A percentile compares a stretch with the other conserved stretches of the same genome.
These are phyloP conservation scores for Rosa chinensis DNA, from an alignment of 306 rosid species.

Conservation along the genomic window DNA sequence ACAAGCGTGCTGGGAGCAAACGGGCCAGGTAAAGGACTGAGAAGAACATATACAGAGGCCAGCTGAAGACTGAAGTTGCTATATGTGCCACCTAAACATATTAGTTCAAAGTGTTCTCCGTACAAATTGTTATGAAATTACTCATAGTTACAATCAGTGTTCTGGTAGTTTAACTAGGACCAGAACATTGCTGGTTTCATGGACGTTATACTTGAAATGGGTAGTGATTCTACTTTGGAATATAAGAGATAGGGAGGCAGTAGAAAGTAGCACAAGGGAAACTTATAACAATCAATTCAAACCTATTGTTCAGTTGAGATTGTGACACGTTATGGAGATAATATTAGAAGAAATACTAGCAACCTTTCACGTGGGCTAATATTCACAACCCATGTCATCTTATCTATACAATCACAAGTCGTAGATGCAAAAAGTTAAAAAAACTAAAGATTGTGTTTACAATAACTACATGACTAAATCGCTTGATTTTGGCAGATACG, in stretches of 20 bases:
- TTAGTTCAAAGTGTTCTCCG: background rate
- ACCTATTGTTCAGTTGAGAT: background rate
- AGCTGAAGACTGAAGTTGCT: conserved; percentile 2
- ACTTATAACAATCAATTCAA: background rate
- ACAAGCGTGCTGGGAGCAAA: conserved; percentile 24
- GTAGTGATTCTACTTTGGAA: background rate
- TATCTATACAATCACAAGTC: no score
- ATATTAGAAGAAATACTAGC: background rate
- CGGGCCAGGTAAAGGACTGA: background rate
- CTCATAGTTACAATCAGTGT: background rate
- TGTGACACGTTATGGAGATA: background rate
- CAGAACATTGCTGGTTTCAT: background rate
- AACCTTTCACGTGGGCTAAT: background rate
- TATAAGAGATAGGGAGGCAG: background rate
- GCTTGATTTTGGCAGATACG: background rate
- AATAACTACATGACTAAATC: background rate
- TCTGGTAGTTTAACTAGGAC: background rate
- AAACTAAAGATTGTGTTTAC: background rate
- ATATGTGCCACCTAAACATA: background rate
- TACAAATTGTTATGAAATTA: background rate
- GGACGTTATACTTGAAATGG: background rate
- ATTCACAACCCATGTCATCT: background rate
- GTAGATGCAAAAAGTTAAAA: background rate
- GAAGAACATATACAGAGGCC: background rate
- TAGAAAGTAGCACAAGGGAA: background rate